Evolutionary conservation across 2,329 filamentous ascomycete genomes (phyloP), one percentile per base, ranked within the genome.

Genomic region (Pseudogymnoascus pannorum): DNA sequence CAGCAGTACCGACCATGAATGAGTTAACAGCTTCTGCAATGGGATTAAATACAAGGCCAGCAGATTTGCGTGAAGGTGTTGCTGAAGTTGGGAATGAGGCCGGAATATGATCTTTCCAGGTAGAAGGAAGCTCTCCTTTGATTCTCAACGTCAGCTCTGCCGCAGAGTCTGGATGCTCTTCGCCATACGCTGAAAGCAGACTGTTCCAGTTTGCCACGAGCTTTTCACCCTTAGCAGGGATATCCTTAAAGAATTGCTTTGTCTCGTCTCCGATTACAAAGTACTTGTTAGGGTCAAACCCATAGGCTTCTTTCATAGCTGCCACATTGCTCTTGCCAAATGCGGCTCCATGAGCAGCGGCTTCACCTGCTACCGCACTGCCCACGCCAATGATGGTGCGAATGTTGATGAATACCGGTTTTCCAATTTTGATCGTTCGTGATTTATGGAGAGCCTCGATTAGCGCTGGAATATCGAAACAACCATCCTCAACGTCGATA

Each of bases 1-100:
- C 80, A 3, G 80, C 79, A 0, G 79, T 81, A 9, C 80, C 80
- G 22, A 81, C 79, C 75, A 82, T 80, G 64, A 82, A 76, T 61
- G 74, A 77, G 58, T 74, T 73, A 0, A 81, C 63, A 20, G 75
- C 70, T 8, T 76, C 72, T 2, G 81, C 80, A 4, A 84, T 70
- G 0, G 81, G 80, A 64, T 84, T 84, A 65, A 76, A 76, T 16
- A 78, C 70, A 14, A 77, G 64, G 3, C 78, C 79, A 1, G 78
- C 74, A 12, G 78, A 79, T 64, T 80, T 80, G 58, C 81, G 73
- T 2, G 79, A 78, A 0, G 81, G 72, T 1, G 79, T 83, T 0
- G 76, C 75, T 8, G 72, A 70, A 2, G 74, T 76, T 5, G 80
- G 77, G 64, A 83, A 77, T 12, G 68, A 66, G 51, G 75, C 72